phyloP scores from a whole-genome alignment of 768 basidiomycete species.

The Suillus sp. region DNA sequence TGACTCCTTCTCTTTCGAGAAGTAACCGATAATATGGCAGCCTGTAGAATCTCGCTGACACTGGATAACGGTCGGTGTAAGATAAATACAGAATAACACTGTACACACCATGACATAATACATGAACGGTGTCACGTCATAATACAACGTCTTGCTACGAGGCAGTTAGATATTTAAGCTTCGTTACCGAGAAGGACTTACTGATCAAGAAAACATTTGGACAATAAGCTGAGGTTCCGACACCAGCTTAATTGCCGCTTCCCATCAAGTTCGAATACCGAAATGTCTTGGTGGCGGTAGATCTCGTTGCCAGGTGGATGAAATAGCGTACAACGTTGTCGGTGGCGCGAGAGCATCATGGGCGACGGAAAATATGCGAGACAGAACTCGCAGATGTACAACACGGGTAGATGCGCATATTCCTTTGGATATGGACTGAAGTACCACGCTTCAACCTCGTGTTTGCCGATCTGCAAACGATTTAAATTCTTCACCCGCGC shows the following conservation, averaged over 20 bases:
- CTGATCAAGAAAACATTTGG: slow-evolving; percentile 99
- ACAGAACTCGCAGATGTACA: slow-evolving; percentile 99
- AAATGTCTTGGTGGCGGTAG: slow-evolving; percentile 95
- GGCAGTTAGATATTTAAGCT: slow-evolving; percentile 2
- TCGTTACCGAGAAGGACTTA: slow-evolving; percentile 43
- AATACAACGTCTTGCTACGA: slow-evolving; percentile 93
- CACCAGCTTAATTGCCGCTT: slow-evolving; percentile 96
- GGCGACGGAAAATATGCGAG: slow-evolving; percentile 88
- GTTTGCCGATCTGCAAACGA: slow-evolving; percentile 91
- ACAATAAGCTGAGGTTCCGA: slow-evolving; percentile 92
- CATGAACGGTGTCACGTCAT: slow-evolving; percentile 99
- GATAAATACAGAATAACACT: slow-evolving; percentile 10
- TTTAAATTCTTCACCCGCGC: slow-evolving; percentile 98
- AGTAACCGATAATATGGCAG: slow-evolving; percentile 96
- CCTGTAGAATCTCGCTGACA: slow-evolving; percentile 85
- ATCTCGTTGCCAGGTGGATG: slow-evolving; percentile 99
- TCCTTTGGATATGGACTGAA: slow-evolving; percentile 99
- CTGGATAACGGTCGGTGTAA: slow-evolving; percentile 40
- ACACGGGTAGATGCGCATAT: slow-evolving; percentile 91
- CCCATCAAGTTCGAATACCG: slow-evolving; percentile 98
- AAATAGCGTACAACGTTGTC: slow-evolving; percentile 84
- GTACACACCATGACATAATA: slow-evolving; percentile 94
- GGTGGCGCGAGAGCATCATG: slow-evolving; percentile 91
- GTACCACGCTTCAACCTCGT: slow-evolving; percentile 99
- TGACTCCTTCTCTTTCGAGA: slow-evolving; percentile 98